phyloP scores from a whole-genome alignment of 2,329 filamentous ascomycete species.

The Tolypocladium album region DNA sequence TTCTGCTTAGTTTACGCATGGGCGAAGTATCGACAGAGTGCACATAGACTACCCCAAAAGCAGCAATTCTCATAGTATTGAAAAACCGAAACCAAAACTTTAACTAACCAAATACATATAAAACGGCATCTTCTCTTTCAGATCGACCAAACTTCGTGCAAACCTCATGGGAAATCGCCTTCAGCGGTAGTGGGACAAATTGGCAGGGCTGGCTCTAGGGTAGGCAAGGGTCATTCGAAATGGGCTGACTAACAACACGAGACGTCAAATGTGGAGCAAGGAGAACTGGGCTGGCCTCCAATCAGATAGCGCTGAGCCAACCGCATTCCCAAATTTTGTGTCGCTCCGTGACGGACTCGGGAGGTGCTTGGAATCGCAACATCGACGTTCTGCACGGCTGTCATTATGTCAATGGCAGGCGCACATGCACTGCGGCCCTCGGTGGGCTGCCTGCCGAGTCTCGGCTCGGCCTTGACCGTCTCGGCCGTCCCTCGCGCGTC shows the following conservation, averaged over 20 bases:
- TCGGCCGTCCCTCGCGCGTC: constrained; percentile 4
- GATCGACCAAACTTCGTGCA: no score
- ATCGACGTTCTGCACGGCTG: neutral
- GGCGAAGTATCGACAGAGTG: no score
- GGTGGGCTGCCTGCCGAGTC: constrained; percentile 10
- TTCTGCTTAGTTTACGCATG: no score
- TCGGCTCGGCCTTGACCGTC: constrained; percentile 1
- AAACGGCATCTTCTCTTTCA: no score
- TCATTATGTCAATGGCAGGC: constrained; percentile 16
- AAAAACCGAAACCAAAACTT: no score
- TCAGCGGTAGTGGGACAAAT: no score
- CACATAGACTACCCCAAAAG: no score
- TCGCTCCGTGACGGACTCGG: neutral
- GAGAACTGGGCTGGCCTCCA: neutral
- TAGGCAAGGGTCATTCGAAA: neutral
- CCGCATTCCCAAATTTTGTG: constrained; percentile 1
- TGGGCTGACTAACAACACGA: neutral
- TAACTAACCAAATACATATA: no score
- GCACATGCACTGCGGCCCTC: constrained; percentile 16
- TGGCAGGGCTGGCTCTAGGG: neutral
- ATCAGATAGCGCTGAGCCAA: neutral
- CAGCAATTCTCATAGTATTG: no score
- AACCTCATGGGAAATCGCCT: no score
- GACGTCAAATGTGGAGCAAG: neutral
- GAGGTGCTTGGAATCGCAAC: neutral